Conservation (phyloP, 176 grass and related monocot species). For the Lolium multiflorum region DNA sequence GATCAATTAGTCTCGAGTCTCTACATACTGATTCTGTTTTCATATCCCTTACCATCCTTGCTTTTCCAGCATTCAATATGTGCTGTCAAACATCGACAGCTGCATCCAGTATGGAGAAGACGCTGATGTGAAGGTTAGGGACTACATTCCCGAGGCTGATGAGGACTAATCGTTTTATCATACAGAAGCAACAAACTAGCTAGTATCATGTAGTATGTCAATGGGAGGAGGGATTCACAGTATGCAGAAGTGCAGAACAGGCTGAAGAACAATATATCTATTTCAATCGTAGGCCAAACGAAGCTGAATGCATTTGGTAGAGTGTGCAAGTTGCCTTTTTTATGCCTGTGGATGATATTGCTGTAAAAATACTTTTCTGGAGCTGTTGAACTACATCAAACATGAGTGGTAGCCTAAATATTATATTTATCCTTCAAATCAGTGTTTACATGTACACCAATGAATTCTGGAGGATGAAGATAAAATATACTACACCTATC, state of each 20-base stretch:
- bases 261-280: no score
- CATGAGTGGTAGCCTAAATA: no score
- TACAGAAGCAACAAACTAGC: neutral
- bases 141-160: slow-evolving; percentile 71
- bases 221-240: neutral
- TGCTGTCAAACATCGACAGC: slow-evolving; percentile 75
- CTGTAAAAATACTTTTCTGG: no score
- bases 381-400: no score
- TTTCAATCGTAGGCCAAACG: no score
- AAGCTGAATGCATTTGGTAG: no score
- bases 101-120: slow-evolving; percentile 94
- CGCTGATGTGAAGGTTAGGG: slow-evolving; percentile 82
- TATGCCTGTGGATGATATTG: no score
- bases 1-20: neutral
- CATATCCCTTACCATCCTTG: neutral
- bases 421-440: no score
- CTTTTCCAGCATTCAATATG: slow-evolving; percentile 78
- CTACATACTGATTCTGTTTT: neutral
- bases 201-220: neutral
- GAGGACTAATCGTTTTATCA: slow-evolving; percentile 48
- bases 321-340: no score
- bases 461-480: no score
- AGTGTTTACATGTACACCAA: no score
- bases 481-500: no score
- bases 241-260: neutral